These are phyloP conservation scores for Pichia exigua DNA, from an alignment of 805 yeast genomes.

Conservation along the genomic window DNA sequence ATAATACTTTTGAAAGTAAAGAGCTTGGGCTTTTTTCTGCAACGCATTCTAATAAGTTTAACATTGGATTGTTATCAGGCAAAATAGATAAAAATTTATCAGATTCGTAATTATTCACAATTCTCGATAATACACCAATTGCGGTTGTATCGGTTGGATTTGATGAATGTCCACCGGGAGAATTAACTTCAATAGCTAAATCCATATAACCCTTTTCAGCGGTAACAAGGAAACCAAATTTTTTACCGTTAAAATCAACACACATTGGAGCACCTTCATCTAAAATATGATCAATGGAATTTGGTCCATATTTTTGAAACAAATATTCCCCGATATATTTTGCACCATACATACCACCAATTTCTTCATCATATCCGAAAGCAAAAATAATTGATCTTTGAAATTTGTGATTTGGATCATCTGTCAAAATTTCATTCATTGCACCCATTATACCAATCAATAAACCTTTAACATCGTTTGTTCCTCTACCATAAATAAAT, in stretches of 20 bases:
- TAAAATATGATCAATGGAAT: slow-evolving; percentile 52
- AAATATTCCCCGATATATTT: slow-evolving; percentile 37
- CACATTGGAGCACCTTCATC: slow-evolving; percentile 41
- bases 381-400: slow-evolving; percentile 54
- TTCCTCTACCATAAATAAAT: slow-evolving; percentile 67
- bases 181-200: slow-evolving; percentile 40
- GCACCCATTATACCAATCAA: slow-evolving; percentile 62
- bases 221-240: slow-evolving; percentile 37
- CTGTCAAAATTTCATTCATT: slow-evolving; percentile 43
- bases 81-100: slow-evolving; percentile 44
- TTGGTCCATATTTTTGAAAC: slow-evolving; percentile 46
- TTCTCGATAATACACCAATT: slow-evolving; percentile 61
- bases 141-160: slow-evolving; percentile 63
- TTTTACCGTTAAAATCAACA: slow-evolving; percentile 26
- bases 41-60: slow-evolving; percentile 49
- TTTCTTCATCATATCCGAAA: slow-evolving; percentile 78
- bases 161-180: slow-evolving; percentile 57
- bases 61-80: slow-evolving; percentile 49
- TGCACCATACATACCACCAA: slow-evolving; percentile 59
- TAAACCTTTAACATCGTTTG: slow-evolving; percentile 65
- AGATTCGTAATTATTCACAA: slow-evolving; percentile 47
- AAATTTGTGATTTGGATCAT: slow-evolving; percentile 37
- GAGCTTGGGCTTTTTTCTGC: slow-evolving; percentile 38
- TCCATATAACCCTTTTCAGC: slow-evolving; percentile 37
- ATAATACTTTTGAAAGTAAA: slow-evolving; percentile 4